phyloP scores from a whole-genome alignment of 208 protist genomes.

The Acanthamoeba lenticulata region DNA sequence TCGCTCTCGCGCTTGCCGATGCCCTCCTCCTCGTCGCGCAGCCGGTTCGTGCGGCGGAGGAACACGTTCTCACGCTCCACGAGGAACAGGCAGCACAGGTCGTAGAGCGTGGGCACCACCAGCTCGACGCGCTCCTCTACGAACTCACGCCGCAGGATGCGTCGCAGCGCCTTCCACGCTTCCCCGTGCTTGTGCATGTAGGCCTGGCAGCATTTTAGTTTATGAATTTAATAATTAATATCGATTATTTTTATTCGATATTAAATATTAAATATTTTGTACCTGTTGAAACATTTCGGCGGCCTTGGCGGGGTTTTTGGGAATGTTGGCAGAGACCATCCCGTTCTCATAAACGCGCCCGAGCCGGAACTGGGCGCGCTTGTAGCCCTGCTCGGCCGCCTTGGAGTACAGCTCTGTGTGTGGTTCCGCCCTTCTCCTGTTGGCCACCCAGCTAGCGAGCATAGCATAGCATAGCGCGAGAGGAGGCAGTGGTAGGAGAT shows the following conservation, averaged over 20 bases:
- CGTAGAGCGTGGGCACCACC: conserved; percentile 50
- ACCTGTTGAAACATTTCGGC: conserved; percentile 28
- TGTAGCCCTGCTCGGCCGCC: conserved; percentile 52
- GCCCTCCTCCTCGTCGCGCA: not conserved
- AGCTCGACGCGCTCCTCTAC: conserved; percentile 16
- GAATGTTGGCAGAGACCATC: not conserved
- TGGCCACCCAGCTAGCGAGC: too few species aligned
- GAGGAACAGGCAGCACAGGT: conserved; percentile 46
- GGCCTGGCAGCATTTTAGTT: not conserved
- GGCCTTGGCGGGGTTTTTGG: conserved; percentile 9
- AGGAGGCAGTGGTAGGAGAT: not conserved
- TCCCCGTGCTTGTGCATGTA: conserved; percentile 35
- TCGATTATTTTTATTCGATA: too few species aligned
- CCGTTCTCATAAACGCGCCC: not conserved
- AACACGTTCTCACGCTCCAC: conserved; percentile 24
- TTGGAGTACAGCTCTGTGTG: conserved; percentile 26
- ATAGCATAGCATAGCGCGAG: not conserved
- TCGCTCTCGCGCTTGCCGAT: conserved; percentile 15
- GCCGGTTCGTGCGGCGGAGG: not conserved
- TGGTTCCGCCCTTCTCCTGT: too few species aligned
- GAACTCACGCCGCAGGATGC: not conserved
- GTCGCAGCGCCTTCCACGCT: not conserved
- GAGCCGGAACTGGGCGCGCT: conserved; percentile 38
- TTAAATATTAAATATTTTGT: not conserved
- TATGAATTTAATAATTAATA: too few species aligned